Evolutionary conservation across 805 yeast species (phyloP), one percentile per base, ranked within the genome.

Genomic region (Candida andamanensis): DNA sequence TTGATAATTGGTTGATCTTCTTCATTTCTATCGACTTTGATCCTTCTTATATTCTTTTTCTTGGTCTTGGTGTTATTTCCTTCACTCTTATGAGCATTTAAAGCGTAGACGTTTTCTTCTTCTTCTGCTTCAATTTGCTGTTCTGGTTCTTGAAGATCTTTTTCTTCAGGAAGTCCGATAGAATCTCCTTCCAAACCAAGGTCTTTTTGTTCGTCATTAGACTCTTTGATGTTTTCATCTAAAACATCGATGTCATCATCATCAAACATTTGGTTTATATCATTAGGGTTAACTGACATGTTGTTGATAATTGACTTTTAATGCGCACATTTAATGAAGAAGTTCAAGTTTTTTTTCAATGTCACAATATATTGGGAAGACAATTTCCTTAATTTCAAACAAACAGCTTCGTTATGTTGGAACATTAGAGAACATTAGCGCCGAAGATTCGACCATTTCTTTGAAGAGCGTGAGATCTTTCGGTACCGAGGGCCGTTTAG

Each of bases 351-450:
- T 7, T 13, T 25, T 15, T 26, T 24, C 32, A 24, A 92, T 92
- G 97, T 81, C 97, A 28, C 87, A 87, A 52, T 89, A 81, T 58
- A 83, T 87, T 45, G 97, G 97, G 7, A 85, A 85, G 56, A 80
- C 90, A 31, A 85, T 87, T 46, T 78, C 92, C 16, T 68, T 86
- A 54, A 74, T 83, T 41, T 80, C 94, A 37, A 76, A 75, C 52
- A 79, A 83, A 47, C 85, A 85, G 23, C 79, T 84, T 39, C 78
- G 95, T 42, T 90, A 90, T 53, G 92, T 86, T 36, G 98, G 98
- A 19, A 63, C 75, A n/a, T 70, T 90, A 51, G 86, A 85, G 44
- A 80, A 77, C 45, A 85, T 92, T 49, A 86, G 86, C 56, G 92
- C 95, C 17, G 89, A 85, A 37, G 83, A 82, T 39, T 85, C 95